A percentile compares a stretch with the other conserved stretches of the same genome.
Conservation (phyloP, 2,329 filamentous ascomycete species). For the Fusarium vanettenii region DNA sequence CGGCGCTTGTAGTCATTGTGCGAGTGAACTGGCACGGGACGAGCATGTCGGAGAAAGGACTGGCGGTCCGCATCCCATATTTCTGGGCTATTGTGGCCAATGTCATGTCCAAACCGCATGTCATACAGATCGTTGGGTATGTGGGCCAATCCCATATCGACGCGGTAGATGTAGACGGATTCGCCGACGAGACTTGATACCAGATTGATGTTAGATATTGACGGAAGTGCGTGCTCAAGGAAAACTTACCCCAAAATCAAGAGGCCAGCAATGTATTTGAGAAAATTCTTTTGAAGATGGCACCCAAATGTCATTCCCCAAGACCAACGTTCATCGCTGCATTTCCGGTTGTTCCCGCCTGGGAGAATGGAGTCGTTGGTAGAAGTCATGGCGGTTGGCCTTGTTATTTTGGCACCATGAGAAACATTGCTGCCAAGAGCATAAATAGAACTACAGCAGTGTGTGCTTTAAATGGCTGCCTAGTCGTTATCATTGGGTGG, state of each 20-base stretch:
- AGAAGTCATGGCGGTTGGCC: not conserved
- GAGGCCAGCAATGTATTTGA: not conserved
- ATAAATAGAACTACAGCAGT: not conserved
- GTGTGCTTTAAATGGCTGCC: not conserved
- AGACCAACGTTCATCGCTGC: not conserved
- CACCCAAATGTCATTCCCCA: not conserved
- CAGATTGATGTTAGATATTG: not conserved
- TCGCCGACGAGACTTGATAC: not conserved
- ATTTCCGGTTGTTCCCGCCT: not conserved
- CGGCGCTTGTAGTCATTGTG: not conserved
- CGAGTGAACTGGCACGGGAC: not conserved
- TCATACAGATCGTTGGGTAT: not conserved
- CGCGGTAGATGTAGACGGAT: not conserved
- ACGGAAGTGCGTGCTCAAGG: not conserved
- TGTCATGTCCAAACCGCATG: not conserved
- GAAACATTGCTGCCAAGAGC: not conserved
- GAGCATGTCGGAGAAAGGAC: not conserved
- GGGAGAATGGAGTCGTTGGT: not conserved
- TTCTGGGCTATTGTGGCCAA: not conserved
- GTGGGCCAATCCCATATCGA: not conserved
- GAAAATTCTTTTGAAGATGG: not conserved
- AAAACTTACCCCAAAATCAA: not conserved
- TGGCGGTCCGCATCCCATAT: not conserved
- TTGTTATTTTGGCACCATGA: not conserved
- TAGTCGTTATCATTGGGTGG: not conserved